These are phyloP conservation scores for Penicillium steckii DNA, from an alignment of 495 filamentous ascomycete species.

Conservation along the genomic window DNA sequence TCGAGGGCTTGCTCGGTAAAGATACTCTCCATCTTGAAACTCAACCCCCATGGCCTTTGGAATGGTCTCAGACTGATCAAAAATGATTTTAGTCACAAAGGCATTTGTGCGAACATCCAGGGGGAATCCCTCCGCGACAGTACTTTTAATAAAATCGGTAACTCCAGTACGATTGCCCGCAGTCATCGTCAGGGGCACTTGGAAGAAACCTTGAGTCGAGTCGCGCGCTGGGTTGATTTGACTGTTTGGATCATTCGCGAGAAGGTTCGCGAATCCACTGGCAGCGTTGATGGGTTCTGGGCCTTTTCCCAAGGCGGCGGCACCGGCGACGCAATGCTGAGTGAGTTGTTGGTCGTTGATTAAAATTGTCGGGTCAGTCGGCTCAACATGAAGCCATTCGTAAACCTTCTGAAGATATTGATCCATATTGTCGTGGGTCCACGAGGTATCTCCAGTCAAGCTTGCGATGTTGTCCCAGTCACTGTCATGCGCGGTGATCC, in stretches of 20 bases:
- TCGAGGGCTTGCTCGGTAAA: constrained; percentile 56
- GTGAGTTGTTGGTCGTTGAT: constrained; percentile 51
- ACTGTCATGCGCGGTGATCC: constrained; percentile 26
- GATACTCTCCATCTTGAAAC: constrained; percentile 52
- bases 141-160: constrained; percentile 49
- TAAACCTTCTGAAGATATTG: constrained; percentile 41
- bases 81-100: constrained; percentile 55
- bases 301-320: neutral
- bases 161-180: constrained; percentile 44
- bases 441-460: constrained; percentile 37
- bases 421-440: constrained; percentile 34
- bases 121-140: constrained; percentile 50
- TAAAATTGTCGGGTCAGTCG: constrained; percentile 45
- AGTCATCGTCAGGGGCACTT: constrained; percentile 31
- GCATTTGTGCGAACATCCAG: constrained; percentile 54
- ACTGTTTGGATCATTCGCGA: neutral
- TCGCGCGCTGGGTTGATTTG: neutral
- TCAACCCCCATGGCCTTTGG: constrained; percentile 59
- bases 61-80: constrained; percentile 36
- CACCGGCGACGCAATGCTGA: neutral
- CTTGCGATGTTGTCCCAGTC: constrained; percentile 43
- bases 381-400: constrained; percentile 46
- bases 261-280: neutral
- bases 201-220: neutral
- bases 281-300: neutral